These are phyloP conservation scores for Sungouiozyma intestinalis DNA, from an alignment of 805 yeast genomes.

Conservation along the genomic window DNA sequence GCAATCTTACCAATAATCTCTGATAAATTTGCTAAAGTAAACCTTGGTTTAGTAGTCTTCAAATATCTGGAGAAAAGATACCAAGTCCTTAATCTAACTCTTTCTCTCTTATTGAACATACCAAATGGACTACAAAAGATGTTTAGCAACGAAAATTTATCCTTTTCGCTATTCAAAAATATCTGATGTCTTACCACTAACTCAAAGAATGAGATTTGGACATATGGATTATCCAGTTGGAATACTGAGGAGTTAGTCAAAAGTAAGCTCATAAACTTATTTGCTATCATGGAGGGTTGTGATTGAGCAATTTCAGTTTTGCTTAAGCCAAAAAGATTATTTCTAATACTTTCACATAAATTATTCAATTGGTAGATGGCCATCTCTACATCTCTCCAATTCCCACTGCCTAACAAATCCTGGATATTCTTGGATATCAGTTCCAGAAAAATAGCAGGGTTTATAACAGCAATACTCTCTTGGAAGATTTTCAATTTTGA, in stretches of 20 bases:
- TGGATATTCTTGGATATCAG: conserved; percentile 46
- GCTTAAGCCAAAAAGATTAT: conserved; percentile 61
- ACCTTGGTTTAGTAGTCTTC: conserved; percentile 59
- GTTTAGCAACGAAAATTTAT: conserved; percentile 54
- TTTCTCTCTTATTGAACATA: conserved; percentile 59
- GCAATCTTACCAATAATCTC: conserved; percentile 55
- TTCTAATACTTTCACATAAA: conserved; percentile 69
- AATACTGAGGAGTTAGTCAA: conserved; percentile 27
- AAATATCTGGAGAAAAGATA: conserved; percentile 77
- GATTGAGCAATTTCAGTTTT: conserved; percentile 56
- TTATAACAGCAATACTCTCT: conserved; percentile 61
- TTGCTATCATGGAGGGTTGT: conserved; percentile 45
- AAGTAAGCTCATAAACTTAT: conserved; percentile 21
- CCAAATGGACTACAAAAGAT: conserved; percentile 76
- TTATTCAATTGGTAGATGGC: conserved; percentile 76
- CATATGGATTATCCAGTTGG: conserved; percentile 63
- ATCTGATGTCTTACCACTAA: conserved; percentile 69
- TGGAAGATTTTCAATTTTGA: conserved; percentile 65
- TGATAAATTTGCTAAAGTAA: conserved; percentile 41
- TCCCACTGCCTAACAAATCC: conserved; percentile 31
- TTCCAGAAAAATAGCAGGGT: conserved; percentile 51
- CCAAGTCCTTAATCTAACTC: conserved; percentile 82
- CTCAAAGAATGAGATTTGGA: conserved; percentile 77
- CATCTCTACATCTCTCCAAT: conserved; percentile 80
- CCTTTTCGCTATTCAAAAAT: conserved; percentile 34